phyloP scores from a whole-genome alignment of 148 eudicot species.

The Spergularia marina region DNA sequence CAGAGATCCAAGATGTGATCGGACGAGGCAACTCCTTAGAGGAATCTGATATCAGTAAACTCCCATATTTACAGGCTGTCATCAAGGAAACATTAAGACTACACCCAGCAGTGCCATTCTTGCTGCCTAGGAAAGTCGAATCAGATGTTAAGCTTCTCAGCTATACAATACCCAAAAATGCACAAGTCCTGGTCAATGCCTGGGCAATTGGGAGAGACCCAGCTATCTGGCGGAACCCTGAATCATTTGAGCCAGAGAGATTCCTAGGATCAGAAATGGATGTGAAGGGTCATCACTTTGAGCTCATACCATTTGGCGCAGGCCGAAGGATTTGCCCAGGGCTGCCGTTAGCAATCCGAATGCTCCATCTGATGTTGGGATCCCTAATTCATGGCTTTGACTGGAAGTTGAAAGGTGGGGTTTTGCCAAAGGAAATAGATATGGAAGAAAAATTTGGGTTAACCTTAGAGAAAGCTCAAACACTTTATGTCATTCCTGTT shows the following conservation, averaged over 20 bases:
- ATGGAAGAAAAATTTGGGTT: slow-evolving; percentile 25
- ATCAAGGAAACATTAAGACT: slow-evolving; percentile 29
- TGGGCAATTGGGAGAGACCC: slow-evolving; percentile 28
- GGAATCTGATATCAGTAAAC: slow-evolving; percentile 15
- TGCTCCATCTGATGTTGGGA: slow-evolving; percentile 23
- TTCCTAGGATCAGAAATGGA: slow-evolving; percentile 22
- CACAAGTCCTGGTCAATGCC: slow-evolving; percentile 26
- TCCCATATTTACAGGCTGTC: slow-evolving; percentile 29
- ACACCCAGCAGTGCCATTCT: slow-evolving; percentile 31
- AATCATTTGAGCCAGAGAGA: slow-evolving; percentile 23
- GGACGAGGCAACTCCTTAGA: slow-evolving; percentile 20
- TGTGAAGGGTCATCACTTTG: slow-evolving; percentile 28
- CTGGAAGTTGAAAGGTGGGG: slow-evolving; percentile 28
- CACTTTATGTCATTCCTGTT: slow-evolving; percentile 23
- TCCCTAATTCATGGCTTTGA: slow-evolving; percentile 20
- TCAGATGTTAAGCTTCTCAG: slow-evolving; percentile 12
- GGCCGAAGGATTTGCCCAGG: slow-evolving; percentile 32
- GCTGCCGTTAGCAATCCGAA: slow-evolving; percentile 22
- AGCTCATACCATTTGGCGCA: slow-evolving; percentile 28
- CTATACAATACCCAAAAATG: slow-evolving; percentile 26
- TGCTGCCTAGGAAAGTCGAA: slow-evolving; percentile 23
- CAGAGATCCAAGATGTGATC: slow-evolving; percentile 21
- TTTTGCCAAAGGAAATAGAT: slow-evolving; percentile 18
- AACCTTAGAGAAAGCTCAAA: slow-evolving; percentile 25
- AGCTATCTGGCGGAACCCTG: slow-evolving; percentile 13